Base-by-base conservation (phyloP, 2,329 filamentous ascomycete species). In the Aspergillus persii region DNA sequence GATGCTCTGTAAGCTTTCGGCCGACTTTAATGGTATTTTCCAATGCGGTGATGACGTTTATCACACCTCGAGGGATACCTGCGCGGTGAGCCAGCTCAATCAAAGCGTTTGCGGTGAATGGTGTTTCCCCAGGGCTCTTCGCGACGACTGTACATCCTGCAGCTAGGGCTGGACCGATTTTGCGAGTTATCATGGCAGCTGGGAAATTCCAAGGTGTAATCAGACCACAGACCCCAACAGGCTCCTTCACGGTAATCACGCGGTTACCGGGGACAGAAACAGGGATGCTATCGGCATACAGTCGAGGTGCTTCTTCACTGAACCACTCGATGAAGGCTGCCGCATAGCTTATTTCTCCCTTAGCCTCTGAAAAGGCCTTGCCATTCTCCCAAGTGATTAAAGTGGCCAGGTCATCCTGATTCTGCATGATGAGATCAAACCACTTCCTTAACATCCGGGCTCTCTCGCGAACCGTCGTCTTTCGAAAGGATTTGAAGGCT, bases 71-170 rank as follows among this genome's bases (percentile, higher is more conserved):
- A 41, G 94, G 93, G 23, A 97, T 87, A 7, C 93, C 93, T 11
- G 93, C 93, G 12, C 92, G 86, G 69, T 90, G 84, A 4, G 88
- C 90, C 29, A 97, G 84, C 75, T 95, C 91, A 0, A 90, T 90
- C 30, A 97, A 76, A 1, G 92, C 92, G 47, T 96, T 86, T 0
- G 91, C 86, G 12, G 92, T 93, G 72, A 93, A 93, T 0, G 94
- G 93, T 1, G 94, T 96, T 79, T 96, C 91, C 48, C 89, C 89
- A 1, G 92, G 92, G 8, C 91, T 88, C 75, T 98, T 98, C 70
- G 87, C 86, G 2, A 97, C 92, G 1, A 96, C 89, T 0, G 93
- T 96, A 78, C 92, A 96, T 57, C 94, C 94, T 12, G 92, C 92
- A 9, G 93, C 93, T 53, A 97, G 81, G 2, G 84, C 84, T 2